Conservation (phyloP, 2,329 filamentous ascomycete species). For the Paraphoma chrysanthemicola region DNA sequence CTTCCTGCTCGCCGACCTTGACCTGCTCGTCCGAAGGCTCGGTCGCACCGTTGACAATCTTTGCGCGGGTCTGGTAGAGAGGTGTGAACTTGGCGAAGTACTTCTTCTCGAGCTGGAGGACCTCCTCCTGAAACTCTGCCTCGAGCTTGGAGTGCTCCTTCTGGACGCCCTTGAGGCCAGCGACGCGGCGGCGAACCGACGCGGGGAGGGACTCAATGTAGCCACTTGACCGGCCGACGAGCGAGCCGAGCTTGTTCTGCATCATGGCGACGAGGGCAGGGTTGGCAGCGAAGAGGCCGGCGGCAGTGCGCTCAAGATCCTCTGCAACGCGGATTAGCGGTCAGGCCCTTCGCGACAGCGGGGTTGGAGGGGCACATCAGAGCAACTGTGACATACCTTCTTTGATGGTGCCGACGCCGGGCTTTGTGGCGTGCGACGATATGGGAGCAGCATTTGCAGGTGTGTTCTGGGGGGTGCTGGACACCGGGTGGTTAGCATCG, state of each 20-base stretch:
- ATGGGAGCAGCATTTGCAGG: conserved; percentile 95
- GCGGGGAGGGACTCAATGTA: conserved; percentile 96
- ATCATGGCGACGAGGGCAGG: conserved; percentile 96
- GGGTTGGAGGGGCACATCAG: conserved; percentile 36
- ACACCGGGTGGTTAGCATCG: conserved; percentile 35
- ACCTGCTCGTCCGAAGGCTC: conserved; percentile 91
- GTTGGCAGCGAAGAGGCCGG: conserved; percentile 94
- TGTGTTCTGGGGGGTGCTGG: conserved; percentile 97
- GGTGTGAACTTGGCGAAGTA: conserved; percentile 99
- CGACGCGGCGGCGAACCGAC: conserved; percentile 88
- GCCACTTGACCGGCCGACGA: conserved; percentile 93
- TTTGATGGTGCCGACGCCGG: conserved; percentile 91
- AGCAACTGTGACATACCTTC: conserved; percentile 72
- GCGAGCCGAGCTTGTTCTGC: conserved; percentile 90
- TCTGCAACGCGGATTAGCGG: conserved; percentile 65
- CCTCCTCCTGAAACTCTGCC: conserved; percentile 97
- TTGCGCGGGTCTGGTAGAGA: conserved; percentile 91
- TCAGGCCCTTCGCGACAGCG: conserved; percentile 36
- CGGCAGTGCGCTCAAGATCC: conserved; percentile 87
- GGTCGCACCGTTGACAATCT: conserved; percentile 84
- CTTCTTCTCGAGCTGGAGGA: conserved; percentile 98
- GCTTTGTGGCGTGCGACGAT: conserved; percentile 95
- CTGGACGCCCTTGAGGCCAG: conserved; percentile 96
- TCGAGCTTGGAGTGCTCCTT: conserved; percentile 99
- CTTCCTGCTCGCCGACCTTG: conserved; percentile 81